Base-by-base conservation (phyloP, 2,329 filamentous ascomycete genomes). In the Xylariales sp. region DNA sequence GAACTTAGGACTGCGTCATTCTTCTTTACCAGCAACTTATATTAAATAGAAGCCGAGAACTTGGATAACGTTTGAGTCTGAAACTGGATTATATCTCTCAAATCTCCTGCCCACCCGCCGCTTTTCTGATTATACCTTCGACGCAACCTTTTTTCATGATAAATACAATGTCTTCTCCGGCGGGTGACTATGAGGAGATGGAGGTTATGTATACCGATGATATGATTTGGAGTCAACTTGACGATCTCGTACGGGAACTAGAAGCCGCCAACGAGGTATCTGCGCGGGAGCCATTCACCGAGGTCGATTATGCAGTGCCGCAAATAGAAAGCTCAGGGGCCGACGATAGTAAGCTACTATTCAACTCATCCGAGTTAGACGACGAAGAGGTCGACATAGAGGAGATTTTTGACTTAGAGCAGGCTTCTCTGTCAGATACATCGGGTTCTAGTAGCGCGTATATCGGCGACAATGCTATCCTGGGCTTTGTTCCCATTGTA, bases 321-420 rank as follows among this genome's bases (percentile, higher is more conserved):
- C 23, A 23, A 23, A 23, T 23, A 23, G 23, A 23, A 23, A 23
- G 1, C 23, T 23, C 23, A 23, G 23, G 23, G 2, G 23, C 23
- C 23, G 23, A 23, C 23, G 23, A 23, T 23, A 23, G 23, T 23
- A 23, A 23, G 23, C 23, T 23, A 23, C 23, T 23, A 23, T 23
- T 23, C 23, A 23, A 23, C 23, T 23, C 23, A 23, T 23, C 23
- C 23, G 23, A 2, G 23, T 23, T 23, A 23, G 23, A 23, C 23
- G 23, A 23, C 23, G 23, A 23, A 23, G 23, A 23, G 23, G 23
- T 23, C 23, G 23, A 23, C 23, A 23, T 23, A 23, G 23, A 23
- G 23, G 23, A 23, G 1, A 23, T 23, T 23, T 66, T 66, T 36
- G 46, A 66, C 30, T 39, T 66, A 8, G 58, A 65, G n/a, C 34